Conservation (phyloP, 306 rosid genomes). For the Cucurbita ficifolia region DNA sequence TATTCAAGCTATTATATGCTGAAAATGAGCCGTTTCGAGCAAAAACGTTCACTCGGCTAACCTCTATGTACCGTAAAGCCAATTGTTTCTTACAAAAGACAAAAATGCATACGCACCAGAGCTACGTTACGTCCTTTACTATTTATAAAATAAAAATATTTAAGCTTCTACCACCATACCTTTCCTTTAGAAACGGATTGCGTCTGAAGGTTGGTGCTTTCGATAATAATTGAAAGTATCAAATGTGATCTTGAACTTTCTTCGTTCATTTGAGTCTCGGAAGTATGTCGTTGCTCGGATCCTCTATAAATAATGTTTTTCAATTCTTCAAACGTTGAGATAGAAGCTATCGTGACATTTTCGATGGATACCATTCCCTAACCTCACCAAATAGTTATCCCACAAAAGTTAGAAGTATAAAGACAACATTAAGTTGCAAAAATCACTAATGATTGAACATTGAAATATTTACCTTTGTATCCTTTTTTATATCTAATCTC, state of each 20-base stretch:
- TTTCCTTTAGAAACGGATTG: conserved; percentile 88
- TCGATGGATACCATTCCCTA: conserved; percentile 93
- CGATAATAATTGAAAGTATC: conserved; percentile 65
- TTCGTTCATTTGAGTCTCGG: conserved; percentile 86
- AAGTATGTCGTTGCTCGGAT: conserved; percentile 56
- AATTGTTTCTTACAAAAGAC: not conserved
- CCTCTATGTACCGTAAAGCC: not conserved
- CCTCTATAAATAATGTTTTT: conserved; percentile 62
- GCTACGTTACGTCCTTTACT: not conserved
- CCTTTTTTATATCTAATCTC: conserved; percentile 80
- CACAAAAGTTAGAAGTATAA: not conserved
- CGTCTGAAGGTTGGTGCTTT: conserved; percentile 82
- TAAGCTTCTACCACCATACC: conserved; percentile 21
- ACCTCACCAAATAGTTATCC: conserved; percentile 13
- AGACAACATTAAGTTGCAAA: not conserved
- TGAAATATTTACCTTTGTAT: conserved; percentile 49
- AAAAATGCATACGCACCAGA: not conserved
- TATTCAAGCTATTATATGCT: not conserved
- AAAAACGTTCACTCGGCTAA: not conserved
- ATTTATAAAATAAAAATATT: not conserved
- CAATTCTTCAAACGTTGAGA: conserved; percentile 61
- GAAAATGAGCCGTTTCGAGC: not conserved
- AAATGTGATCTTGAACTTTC: conserved; percentile 95
- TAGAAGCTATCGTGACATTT: conserved; percentile 50
- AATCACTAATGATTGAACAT: not conserved